These are phyloP conservation scores for Rhynchosporium agropyri DNA, from an alignment of 2,329 filamentous ascomycete genomes.

Conservation along the genomic window DNA sequence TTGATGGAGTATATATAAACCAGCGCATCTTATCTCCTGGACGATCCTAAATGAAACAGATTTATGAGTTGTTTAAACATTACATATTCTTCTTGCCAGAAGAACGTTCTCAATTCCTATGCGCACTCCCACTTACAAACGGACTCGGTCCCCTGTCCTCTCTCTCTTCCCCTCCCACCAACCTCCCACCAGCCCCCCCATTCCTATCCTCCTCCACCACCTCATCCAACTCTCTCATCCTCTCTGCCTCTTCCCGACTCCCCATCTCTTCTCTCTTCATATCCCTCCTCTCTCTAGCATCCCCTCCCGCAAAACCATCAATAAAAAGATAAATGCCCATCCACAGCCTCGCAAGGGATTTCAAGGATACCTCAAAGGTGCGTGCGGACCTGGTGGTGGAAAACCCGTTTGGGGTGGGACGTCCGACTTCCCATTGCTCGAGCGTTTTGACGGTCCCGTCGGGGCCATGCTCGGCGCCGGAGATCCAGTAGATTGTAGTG, in stretches of 20 bases:
- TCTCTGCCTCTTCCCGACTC: conserved; percentile 13
- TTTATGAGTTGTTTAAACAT: too few relatives aligned
- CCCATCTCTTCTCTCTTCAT: conserved; percentile 7
- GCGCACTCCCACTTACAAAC: conserved; percentile 34
- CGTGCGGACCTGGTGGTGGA: conserved; percentile 19
- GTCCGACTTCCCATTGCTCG: conserved; percentile 32
- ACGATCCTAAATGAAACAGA: too few relatives aligned
- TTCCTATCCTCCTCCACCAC: not conserved
- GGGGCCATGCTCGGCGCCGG: conserved; percentile 25
- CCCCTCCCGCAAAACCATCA: conserved; percentile 25
- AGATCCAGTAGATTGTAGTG: conserved; percentile 29
- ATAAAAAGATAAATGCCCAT: conserved; percentile 22
- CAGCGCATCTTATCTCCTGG: too few relatives aligned
- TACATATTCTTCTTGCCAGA: too few relatives aligned
- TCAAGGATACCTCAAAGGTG: conserved; percentile 21
- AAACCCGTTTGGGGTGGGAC: conserved; percentile 26
- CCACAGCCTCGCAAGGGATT: conserved; percentile 2
- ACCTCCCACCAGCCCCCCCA: not conserved
- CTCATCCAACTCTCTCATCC: conserved; percentile 12
- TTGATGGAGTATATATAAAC: too few relatives aligned
- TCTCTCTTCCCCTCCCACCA: not conserved
- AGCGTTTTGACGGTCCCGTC: conserved; percentile 29
- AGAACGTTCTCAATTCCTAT: not conserved
- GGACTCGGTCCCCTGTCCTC: conserved; percentile 10
- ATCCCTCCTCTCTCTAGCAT: conserved; percentile 19